phyloP scores from a whole-genome alignment of 179 eudicot genomes.

The Pouteria campechiana region DNA sequence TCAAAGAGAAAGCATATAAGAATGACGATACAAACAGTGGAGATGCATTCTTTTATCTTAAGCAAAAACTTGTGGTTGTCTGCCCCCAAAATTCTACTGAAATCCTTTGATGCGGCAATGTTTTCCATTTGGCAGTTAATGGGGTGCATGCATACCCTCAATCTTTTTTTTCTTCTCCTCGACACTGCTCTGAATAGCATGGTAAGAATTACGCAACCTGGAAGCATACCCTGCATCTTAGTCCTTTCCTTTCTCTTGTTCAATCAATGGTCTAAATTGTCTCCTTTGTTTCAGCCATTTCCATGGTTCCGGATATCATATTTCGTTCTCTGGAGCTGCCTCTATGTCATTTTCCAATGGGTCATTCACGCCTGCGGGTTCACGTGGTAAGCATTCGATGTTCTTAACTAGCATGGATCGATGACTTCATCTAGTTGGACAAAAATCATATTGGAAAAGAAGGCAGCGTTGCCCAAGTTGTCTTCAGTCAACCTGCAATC shows the following conservation, averaged over 20 bases:
- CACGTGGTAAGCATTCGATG: slow-evolving; percentile 37
- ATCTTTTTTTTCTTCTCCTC: slow-evolving; percentile 44
- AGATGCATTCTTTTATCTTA: too few relatives aligned
- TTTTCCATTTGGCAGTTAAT: slow-evolving; percentile 38
- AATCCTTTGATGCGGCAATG: too few relatives aligned
- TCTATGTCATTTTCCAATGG: slow-evolving; percentile 74
- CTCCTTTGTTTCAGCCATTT: slow-evolving; percentile 39
- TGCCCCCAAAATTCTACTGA: too few relatives aligned
- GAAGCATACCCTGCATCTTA: not conserved
- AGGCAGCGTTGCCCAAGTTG: too few relatives aligned
- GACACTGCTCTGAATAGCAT: slow-evolving; percentile 56
- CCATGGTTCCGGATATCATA: slow-evolving; percentile 62
- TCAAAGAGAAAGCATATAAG: too few relatives aligned
- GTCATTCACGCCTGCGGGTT: slow-evolving; percentile 57
- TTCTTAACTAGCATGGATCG: too few relatives aligned
- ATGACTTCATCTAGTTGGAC: too few relatives aligned
- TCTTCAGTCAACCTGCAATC: too few relatives aligned
- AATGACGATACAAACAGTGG: too few relatives aligned
- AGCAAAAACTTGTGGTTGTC: too few relatives aligned
- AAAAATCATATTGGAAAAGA: too few relatives aligned
- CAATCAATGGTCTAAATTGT: not conserved
- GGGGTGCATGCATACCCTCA: slow-evolving; percentile 62
- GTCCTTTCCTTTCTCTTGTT: not conserved
- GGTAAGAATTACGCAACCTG: slow-evolving; percentile 26
- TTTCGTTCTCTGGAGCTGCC: slow-evolving; percentile 56